Evolutionary conservation across 768 basidiomycete species (phyloP), one percentile per base, ranked within the genome.

Genomic region (Xerocomellus amylosporus): DNA sequence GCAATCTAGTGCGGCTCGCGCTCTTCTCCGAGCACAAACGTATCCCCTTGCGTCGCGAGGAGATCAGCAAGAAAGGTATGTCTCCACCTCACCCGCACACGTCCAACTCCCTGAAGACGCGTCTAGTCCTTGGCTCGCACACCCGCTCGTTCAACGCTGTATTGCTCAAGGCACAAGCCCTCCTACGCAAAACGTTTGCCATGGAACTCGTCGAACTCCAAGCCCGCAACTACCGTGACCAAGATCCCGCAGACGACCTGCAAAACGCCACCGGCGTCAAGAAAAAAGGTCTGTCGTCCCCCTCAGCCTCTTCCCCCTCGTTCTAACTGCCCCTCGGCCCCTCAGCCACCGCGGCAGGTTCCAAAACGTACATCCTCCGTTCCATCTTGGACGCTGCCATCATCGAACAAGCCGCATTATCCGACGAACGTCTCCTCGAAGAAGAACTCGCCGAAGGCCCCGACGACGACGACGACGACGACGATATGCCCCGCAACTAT

Each of bases 151-250:
- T 94, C 72, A 82, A 80, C n/a, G 58, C 65, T 0, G 83, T 95
- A 22, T 80, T 92, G 36, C 66, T 67, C 0, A 65, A 64, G 17
- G 92, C 91, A 2, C 91, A 96, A 55, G 66, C 66, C 6, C 82
- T 82, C 8, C 74, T 97, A 5, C 73, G 73, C 14, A 75, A 76
- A 14, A 84, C 80, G 0, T 88, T 96, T 59, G 92, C 89, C 3
- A 84, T 94, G 84, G 90, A 96, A 61, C 78, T 97, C 8, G 84
- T 87, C 26, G 89, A 92, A 65, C 79, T 97, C 5, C 81, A 84
- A 43, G 74, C 83, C 0, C 81, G 85, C 22, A 82, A 65, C 39
- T 65, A 66, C 78, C 31, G 82, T 74, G 49, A 66, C 15, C 69
- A 75, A 36, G 71, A 65, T 40, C 34, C 56, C 5, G 69, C 62